Evolutionary conservation across 306 rosid species (phyloP).

Genomic region (Glycyrrhiza uralensis): DNA sequence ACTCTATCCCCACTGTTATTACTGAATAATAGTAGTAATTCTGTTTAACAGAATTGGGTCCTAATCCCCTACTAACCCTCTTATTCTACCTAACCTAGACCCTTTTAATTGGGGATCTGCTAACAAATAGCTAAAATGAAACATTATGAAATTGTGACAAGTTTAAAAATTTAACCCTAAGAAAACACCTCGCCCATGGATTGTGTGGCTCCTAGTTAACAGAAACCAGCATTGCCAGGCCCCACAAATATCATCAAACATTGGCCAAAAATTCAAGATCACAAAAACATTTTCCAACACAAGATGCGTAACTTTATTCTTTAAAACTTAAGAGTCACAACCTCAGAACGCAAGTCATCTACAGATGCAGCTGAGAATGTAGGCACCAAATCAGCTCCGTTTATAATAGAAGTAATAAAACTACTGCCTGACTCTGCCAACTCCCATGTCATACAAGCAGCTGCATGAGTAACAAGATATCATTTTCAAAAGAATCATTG

Average conservation of each 20-base stretch:
- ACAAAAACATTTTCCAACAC: neutral
- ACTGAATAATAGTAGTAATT: neutral
- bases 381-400: constrained; percentile 96
- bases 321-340: constrained; percentile 29
- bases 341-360: constrained; percentile 93
- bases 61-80: neutral
- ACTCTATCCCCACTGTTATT: neutral
- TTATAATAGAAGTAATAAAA: constrained; percentile 80
- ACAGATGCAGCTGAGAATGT: constrained; percentile 96
- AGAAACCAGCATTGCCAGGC: constrained; percentile 4
- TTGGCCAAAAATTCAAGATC: constrained; percentile 15
- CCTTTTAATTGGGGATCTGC: neutral
- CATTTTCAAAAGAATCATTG: constrained; percentile 24
- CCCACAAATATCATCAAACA: neutral
- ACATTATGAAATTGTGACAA: neutral
- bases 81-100: neutral
- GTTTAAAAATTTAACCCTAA: neutral
- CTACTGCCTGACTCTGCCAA: constrained; percentile 80
- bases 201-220: constrained; percentile 11
- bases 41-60: neutral
- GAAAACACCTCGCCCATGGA: neutral
- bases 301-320: neutral
- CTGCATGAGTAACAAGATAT: constrained; percentile 47
- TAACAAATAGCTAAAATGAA: neutral
- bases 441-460: constrained; percentile 99